phyloP scores from a whole-genome alignment of 2,329 filamentous ascomycete species.

The Trichoderma atroviride region DNA sequence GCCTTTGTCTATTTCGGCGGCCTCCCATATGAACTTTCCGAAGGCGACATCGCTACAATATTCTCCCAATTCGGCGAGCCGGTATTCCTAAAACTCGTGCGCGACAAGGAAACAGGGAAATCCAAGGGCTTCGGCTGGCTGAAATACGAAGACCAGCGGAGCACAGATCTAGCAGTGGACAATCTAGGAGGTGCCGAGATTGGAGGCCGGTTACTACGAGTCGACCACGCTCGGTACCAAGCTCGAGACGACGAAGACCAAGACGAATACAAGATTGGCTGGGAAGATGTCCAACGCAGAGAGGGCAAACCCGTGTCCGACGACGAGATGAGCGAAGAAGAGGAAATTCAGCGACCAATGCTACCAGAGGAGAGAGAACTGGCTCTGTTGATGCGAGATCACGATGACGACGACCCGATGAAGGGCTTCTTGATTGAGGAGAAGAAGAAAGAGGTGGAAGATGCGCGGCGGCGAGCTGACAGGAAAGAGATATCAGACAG shows the following conservation, averaged over 20 bases:
- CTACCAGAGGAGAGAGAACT: slow-evolving; percentile 83
- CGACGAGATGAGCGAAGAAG: slow-evolving; percentile 50
- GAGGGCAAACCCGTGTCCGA: slow-evolving; percentile 51
- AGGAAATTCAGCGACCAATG: slow-evolving; percentile 56
- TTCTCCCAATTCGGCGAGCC: slow-evolving; percentile 98
- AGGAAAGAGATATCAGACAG: slow-evolving; percentile 52
- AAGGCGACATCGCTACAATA: slow-evolving; percentile 94
- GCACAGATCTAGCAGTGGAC: slow-evolving; percentile 93
- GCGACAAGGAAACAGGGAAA: slow-evolving; percentile 96
- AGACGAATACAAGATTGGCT: slow-evolving; percentile 60
- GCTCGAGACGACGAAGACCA: slow-evolving; percentile 75
- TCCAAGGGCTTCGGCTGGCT: slow-evolving; percentile 93
- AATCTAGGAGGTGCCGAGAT: slow-evolving; percentile 88
- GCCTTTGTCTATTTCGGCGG: slow-evolving; percentile 97
- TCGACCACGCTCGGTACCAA: slow-evolving; percentile 94
- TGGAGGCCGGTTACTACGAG: slow-evolving; percentile 75
- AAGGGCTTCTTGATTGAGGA: slow-evolving; percentile 86
- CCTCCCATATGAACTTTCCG: slow-evolving; percentile 86
- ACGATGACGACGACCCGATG: slow-evolving; percentile 98
- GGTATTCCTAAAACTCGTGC: slow-evolving; percentile 85
- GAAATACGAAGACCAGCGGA: slow-evolving; percentile 97
- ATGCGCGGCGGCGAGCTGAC: slow-evolving; percentile 59
- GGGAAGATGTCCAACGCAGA: slow-evolving; percentile 60
- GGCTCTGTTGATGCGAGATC: slow-evolving; percentile 70
- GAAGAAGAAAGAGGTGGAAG: slow-evolving; percentile 85